phyloP scores from a whole-genome alignment of 345 rosid species.

The Arabidopsis arenosa region DNA sequence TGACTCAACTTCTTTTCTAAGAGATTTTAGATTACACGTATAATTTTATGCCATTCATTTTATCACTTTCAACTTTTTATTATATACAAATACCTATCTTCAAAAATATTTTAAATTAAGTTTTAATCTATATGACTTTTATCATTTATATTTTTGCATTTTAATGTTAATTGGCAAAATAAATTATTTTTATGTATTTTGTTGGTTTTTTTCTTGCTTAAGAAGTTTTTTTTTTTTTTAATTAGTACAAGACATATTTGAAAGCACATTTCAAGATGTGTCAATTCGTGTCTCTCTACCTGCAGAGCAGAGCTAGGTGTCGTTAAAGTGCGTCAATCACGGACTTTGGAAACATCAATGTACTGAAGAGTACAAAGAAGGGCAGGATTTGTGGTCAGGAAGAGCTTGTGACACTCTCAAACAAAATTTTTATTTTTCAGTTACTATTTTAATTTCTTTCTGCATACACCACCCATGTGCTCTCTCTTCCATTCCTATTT shows the following conservation, averaged over 20 bases:
- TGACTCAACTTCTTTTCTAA: too few species aligned
- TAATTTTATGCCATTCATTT: background rate
- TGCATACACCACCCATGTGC: constrained; percentile 37
- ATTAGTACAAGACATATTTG: constrained; percentile 1
- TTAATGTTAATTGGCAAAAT: background rate
- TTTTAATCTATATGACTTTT: background rate
- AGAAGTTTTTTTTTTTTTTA: background rate
- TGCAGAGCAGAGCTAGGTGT: constrained; percentile 24
- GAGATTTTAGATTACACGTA: background rate
- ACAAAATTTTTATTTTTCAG: constrained; percentile 11
- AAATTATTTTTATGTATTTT: background rate
- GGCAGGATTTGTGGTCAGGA: constrained; percentile 29
- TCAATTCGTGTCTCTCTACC: constrained; percentile 33
- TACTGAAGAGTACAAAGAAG: constrained; percentile 40
- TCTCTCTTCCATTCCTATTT: background rate
- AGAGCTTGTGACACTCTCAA: constrained; percentile 35
- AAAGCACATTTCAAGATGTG: constrained; percentile 25
- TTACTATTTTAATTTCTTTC: constrained; percentile 18
- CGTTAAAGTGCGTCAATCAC: constrained; percentile 36
- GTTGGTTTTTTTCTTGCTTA: too few species aligned
- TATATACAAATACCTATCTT: background rate
- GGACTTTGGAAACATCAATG: constrained; percentile 39
- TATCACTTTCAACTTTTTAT: background rate
- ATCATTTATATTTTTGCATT: background rate
- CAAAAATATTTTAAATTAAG: background rate